Base-by-base conservation (phyloP, 805 yeast genomes). In the Nakazawaea populi region DNA sequence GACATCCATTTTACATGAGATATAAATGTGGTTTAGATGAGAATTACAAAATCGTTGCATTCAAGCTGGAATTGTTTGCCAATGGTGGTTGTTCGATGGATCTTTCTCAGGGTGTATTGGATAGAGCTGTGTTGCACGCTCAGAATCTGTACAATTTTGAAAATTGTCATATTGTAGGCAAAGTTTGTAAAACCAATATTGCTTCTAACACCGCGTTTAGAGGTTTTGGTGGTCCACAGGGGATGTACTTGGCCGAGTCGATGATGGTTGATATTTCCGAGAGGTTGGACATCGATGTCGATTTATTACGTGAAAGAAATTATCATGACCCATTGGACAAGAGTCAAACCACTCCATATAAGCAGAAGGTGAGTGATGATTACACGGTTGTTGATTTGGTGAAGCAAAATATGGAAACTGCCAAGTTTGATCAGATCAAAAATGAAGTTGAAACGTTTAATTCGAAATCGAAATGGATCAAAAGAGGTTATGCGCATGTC, bases 161-260 rank as follows among this genome's bases (percentile, higher is more conserved):
- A 4, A 70, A 72, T 54, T 72, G 69, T 11, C 52, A 61, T 36
- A 65, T 73, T 30, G 54, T 59, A 27, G 75, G 72, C 4, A 62
- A 60, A 40, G 72, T 74, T 3, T 74, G 76, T 56, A 65, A 66
- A 53, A 75, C 79, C 10, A 73, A 74, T 53, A 63, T 69, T 8
- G 76, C 76, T 2, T 72, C 78, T 3, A 74, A 74, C 56, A 74
- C 79, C 3, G 79, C 79, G 5, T 74, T 69, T 55, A 64, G 79
- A 52, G 76, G 77, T 4, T 74, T 74, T 57, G 79, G 79, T 30
- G 79, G 76, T 3, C 79, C 77, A 6, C 79, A 75, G 49, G 79
- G 79, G 4, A 72, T 74, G 73, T 72, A 69, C 52, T 63, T 67
- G 36, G 71, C 72, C 3, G 79, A 74, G 54, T 56, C 68, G 18